Evolutionary conservation across 257 asterid genomes (phyloP), one percentile per base, ranked within the genome.

Genomic region (Gynochthodes officinalis): DNA sequence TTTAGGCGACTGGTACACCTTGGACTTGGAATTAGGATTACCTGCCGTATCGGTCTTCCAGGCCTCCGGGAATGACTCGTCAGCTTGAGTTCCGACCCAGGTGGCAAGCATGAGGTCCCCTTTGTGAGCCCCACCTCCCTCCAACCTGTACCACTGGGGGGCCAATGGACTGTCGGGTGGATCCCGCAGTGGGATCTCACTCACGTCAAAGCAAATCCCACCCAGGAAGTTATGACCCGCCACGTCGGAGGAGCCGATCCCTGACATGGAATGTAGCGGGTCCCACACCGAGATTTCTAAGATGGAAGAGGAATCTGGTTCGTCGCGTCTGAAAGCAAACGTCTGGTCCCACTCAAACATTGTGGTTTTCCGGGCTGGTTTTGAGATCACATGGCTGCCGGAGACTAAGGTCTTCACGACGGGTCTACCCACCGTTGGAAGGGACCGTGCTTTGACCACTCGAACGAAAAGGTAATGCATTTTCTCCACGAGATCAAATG

Each of bases 61-160:
- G 4, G 98, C 95, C 28, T 92, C 95, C 0, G 96, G 87, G 30
- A 92, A 92, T 1, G 98, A 92, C 49, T 92, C 98, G 68, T 92
- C 98, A 10, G 96, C 96, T 61, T 90, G 98, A 4, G 97, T 92
- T 4, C 98, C 98, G 1, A 90, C 76, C 98, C 97, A 92, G 27
- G 98, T 81, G 82, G 98, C 97, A 8, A 92, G 95, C 97, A 92
- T 92, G 58, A 90, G 86, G 79, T 92, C 97, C 18, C 97, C 96
- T 30, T 80, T 78, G 82, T 87, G 86, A 70, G 95, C 98, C 63
- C 94, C 97, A 8, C 97, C 97, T 12, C 96, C 98, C 67, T 92
- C 98, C 19, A 92, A 88, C 18, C 98, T 83, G 67, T 92, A 92
- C 97, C 97, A 92, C 58, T 90, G 97, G 23, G 97, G 95, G 78